Evolutionary conservation across 352 stramenopile species (phyloP).

Genomic region (Globisporangium orthogonon): DNA sequence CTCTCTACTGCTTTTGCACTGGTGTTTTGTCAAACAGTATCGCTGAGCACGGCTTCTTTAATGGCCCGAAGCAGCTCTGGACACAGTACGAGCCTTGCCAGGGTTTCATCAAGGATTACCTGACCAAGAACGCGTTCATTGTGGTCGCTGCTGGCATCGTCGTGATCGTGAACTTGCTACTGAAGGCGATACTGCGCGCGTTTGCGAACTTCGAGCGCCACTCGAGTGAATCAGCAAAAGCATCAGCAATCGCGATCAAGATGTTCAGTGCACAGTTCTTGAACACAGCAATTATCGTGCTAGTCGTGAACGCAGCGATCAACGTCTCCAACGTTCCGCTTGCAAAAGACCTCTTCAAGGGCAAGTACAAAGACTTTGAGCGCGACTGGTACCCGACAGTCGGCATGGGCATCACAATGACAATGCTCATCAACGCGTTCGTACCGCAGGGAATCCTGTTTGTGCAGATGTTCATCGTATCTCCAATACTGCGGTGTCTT

Average conservation of each 20-base stretch:
- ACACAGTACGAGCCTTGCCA: conserved; percentile 41
- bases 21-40: conserved; percentile 43
- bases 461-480: conserved; percentile 52
- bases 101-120: conserved; percentile 60
- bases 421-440: conserved; percentile 82
- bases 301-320: conserved; percentile 21
- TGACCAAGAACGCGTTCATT: conserved; percentile 65
- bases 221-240: conserved; percentile 78
- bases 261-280: conserved; percentile 80
- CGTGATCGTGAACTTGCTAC: conserved; percentile 68
- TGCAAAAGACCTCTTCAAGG: conserved; percentile 54
- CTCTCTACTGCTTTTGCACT: conserved; percentile 73
- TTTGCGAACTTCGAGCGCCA: conserved; percentile 73
- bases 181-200: conserved; percentile 59
- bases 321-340: conserved; percentile 54
- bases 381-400: conserved; percentile 84
- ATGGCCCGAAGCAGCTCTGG: conserved; percentile 54
- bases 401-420: conserved; percentile 83
- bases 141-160: conserved; percentile 54
- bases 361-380: conserved; percentile 79
- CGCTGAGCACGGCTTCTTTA: conserved; percentile 31
- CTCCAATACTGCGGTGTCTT: conserved; percentile 36
- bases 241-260: conserved; percentile 63
- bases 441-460: conserved; percentile 56
- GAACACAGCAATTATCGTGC: conserved; percentile 79